These are phyloP conservation scores for Cladosporium halotolerans DNA, from an alignment of 2,329 filamentous ascomycete species.

Conservation along the genomic window DNA sequence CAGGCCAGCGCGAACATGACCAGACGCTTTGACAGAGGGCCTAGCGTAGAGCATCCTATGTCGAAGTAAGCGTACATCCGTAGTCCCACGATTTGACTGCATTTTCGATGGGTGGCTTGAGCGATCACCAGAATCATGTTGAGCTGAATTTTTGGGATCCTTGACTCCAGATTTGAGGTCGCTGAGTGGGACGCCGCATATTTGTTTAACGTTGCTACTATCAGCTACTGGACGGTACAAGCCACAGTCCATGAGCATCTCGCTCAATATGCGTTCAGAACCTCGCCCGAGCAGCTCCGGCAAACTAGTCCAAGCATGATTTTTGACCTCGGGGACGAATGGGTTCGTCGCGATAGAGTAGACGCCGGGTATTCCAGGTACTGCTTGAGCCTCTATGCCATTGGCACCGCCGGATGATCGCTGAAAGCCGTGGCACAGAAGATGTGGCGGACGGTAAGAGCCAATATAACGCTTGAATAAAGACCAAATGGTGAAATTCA, in stretches of 20 bases:
- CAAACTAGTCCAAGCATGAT: constrained; percentile 66
- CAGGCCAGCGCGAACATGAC: constrained; percentile 65
- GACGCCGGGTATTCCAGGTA: constrained; percentile 58
- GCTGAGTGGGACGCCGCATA: constrained; percentile 63
- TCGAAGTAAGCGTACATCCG: constrained; percentile 64
- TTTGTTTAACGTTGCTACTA: constrained; percentile 64
- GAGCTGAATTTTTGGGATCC: background rate
- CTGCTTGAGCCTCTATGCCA: constrained; percentile 28
- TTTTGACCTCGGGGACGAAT: constrained; percentile 63
- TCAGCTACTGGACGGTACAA: constrained; percentile 61
- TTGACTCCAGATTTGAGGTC: constrained; percentile 31
- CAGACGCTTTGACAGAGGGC: constrained; percentile 62
- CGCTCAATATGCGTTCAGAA: constrained; percentile 70
- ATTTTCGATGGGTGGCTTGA: background rate
- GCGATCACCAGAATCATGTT: background rate
- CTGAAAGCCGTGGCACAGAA: constrained; percentile 79
- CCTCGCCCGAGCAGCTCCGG: constrained; percentile 66
- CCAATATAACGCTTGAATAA: constrained; percentile 58
- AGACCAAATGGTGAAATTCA: constrained; percentile 58
- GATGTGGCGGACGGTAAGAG: constrained; percentile 57
- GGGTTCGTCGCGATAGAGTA: constrained; percentile 60
- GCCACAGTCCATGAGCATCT: constrained; percentile 69
- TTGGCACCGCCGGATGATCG: constrained; percentile 35
- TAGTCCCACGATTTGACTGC: constrained; percentile 12
- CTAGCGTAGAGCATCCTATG: constrained; percentile 82